Base-by-base conservation (phyloP, 2,329 filamentous ascomycete genomes). In the Dothistroma pini region DNA sequence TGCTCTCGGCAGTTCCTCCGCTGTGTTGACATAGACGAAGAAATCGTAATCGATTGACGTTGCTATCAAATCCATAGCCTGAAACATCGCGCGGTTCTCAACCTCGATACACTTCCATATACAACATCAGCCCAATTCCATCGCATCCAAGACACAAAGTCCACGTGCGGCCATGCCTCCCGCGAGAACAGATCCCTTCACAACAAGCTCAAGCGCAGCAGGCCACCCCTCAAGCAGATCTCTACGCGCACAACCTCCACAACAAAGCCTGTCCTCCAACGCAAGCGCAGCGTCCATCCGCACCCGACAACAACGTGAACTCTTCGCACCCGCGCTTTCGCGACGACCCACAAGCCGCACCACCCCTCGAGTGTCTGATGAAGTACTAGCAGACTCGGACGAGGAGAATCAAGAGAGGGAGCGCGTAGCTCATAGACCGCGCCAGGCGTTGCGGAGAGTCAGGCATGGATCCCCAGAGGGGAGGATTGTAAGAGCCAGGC, bases 341-440 rank as follows among this genome's bases (percentile, higher is more conserved):
- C 65, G 69, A 29, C 63, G 69, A 41, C 66, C 69, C 8, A 65
- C 66, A 2, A 63, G 62, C 54, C 58, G 69, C 29, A 61, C 63
- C 4, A 70, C 69, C 34, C 69, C 68, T n/a, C 59, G 63, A 38
- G 57, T 68, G 16, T 66, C 65, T 19, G 69, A 69, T 34, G 69
- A 68, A n/a, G 65, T 72, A 4, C 65, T 71, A 16, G 68, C 66
- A 22, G 70, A 71, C 51, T 64, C 68, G 16, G 66, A 68, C 25
- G 66, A 66, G 8, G 68, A 69, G 21, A 32, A 53, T 35, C 60
- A 66, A 22, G 67, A 70, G 29, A 44, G 56, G 11, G 57, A 51
- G 11, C 51, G 54, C 16, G 44, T 44, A n/a, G 51, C n/a, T 6
- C 57, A 54, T 29, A 56, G 57, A 57, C 62, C 60, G 31, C 60